Base-by-base conservation (phyloP, 495 filamentous ascomycete species). In the Emericellopsis terricola region DNA sequence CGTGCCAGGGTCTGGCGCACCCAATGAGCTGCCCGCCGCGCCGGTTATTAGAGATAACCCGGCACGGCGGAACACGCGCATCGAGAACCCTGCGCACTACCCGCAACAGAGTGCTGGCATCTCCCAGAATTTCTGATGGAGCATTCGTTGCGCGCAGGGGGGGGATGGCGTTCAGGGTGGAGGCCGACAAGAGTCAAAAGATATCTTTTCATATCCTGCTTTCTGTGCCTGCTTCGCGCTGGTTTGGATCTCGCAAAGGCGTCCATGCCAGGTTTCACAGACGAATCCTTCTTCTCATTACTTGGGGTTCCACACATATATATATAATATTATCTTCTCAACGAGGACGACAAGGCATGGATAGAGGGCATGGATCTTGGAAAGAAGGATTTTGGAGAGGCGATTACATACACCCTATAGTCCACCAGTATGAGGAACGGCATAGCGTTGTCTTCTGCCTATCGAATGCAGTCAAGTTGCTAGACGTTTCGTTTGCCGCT, bases 21-120 rank as follows among this genome's bases (percentile, higher is more conserved):
- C 46, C 18, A 35, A 47, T 14, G 55, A 64, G 37, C 28, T 51
- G 21, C 57, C 57, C 21, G 66, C 52, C 15, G 72, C 77, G 41
- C 89, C 89, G 2, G 77, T 97, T 18, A 94, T 97, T 31, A 69
- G 86, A n/a, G 89, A 96, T 52, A 84, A 94, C 20, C 73, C 74
- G 41, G 89, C 89, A 2, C 65, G 89, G 41, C 68, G 89, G 37
- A 93, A 94, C 50, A 94, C 89, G 15, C 72, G 84, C 29, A 94
- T 97, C 32, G 83, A 96, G 52, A 93, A 80, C 48, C 79, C 84
- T 2, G 59, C 68, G 19, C 76, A 91, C 24, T 86, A 80, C 44
- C 85, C 84, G 8, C 78, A 86, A 49, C 83, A 89, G 62, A 92
- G 80, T 45, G 81, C 84, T 19, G 89, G 89, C 32, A 97, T 97